These are phyloP conservation scores for Daedaleopsis sinensis DNA, from an alignment of 768 basidiomycete genomes.

Conservation along the genomic window DNA sequence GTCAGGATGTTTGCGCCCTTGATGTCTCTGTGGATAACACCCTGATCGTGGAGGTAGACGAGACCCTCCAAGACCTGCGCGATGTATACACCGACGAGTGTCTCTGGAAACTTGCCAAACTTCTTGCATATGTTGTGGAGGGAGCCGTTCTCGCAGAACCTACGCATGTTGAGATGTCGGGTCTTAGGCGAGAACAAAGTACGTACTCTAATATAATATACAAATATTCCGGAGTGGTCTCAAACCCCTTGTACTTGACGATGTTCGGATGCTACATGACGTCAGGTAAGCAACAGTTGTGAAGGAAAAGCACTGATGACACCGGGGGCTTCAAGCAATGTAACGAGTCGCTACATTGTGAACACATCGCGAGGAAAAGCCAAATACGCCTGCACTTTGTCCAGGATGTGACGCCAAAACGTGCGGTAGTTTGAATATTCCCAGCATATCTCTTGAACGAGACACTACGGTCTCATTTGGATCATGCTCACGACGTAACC, in stretches of 20 bases:
- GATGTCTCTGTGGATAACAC: slow-evolving; percentile 98
- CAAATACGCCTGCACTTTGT: too few species aligned
- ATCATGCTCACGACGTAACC: too few species aligned
- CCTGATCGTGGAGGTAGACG: slow-evolving; percentile 97
- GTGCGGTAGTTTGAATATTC: too few species aligned
- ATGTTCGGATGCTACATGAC: slow-evolving; percentile 85
- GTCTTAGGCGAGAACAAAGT: neutral
- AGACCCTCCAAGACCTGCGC: slow-evolving; percentile 95
- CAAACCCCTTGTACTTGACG: slow-evolving; percentile 98
- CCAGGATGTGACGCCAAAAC: too few species aligned
- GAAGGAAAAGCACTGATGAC: neutral
- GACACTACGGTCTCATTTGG: too few species aligned
- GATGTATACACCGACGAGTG: slow-evolving; percentile 94
- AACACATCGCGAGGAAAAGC: too few species aligned
- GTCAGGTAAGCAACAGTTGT: neutral
- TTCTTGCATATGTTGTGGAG: slow-evolving; percentile 93
- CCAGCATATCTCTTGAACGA: too few species aligned
- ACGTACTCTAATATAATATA: slow-evolving; percentile 95
- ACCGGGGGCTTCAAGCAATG: too few species aligned
- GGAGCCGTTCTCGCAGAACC: slow-evolving; percentile 98
- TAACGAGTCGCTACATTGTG: too few species aligned
- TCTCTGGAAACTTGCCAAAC: slow-evolving; percentile 98
- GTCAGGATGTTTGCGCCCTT: slow-evolving; percentile 99
- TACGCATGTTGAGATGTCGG: slow-evolving; percentile 27
- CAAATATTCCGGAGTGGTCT: slow-evolving; percentile 90